Evolutionary conservation across 352 stramenopile species (phyloP).

Genomic region (Pythium folliculosum): DNA sequence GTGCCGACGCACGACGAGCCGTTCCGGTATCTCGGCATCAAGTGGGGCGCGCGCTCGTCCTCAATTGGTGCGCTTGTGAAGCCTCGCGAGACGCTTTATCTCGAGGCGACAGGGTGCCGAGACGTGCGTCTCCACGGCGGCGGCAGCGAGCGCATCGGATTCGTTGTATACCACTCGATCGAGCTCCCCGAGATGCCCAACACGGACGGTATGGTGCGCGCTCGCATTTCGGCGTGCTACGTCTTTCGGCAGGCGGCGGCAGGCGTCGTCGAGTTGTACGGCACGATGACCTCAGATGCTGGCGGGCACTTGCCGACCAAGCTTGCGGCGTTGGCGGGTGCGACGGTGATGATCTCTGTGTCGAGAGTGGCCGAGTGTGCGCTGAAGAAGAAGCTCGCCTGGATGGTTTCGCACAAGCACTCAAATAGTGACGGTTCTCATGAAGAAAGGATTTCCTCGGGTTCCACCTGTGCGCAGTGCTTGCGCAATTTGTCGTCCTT

Average conservation of each 20-base stretch:
- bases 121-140: not conserved
- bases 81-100: constrained; percentile 14
- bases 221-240: constrained; percentile 48
- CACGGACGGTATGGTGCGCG: constrained; percentile 36
- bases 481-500: constrained; percentile 11
- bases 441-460: not conserved
- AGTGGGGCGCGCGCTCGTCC: constrained; percentile 1
- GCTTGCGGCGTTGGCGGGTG: constrained; percentile 7
- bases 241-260: constrained; percentile 43
- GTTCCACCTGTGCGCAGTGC: constrained; percentile 1
- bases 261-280: constrained; percentile 41
- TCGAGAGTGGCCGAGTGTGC: constrained; percentile 8
- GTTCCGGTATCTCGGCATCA: constrained; percentile 37
- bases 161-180: constrained; percentile 19
- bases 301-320: constrained; percentile 13
- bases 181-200: constrained; percentile 2
- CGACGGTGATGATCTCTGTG: constrained; percentile 5
- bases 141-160: constrained; percentile 5
- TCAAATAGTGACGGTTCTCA: not conserved
- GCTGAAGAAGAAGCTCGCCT: constrained; percentile 19
- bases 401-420: constrained; percentile 1
- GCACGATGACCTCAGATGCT: constrained; percentile 12
- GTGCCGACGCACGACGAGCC: constrained; percentile 3
- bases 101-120: constrained; percentile 1
- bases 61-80: constrained; percentile 8